phyloP scores from a whole-genome alignment of 176 grass and related monocot genomes.

The Alloteropsis semialata region DNA sequence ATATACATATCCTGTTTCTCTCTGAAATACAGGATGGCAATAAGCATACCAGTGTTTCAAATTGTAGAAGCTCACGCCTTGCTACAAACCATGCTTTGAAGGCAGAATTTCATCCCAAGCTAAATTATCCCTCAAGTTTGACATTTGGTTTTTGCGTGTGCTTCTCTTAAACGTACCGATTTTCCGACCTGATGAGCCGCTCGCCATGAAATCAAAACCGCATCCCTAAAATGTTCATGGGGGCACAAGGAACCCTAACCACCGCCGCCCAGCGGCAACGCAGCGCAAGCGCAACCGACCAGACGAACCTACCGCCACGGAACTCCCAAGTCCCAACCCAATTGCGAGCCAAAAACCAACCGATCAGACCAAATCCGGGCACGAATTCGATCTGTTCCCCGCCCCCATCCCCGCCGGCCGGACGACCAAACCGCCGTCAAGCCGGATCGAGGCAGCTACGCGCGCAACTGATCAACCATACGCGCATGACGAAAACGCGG shows the following conservation, averaged over 20 bases:
- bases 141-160: neutral
- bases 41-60: too few relatives aligned
- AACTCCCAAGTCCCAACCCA: neutral
- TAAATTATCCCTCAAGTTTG: neutral
- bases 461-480: neutral
- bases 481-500: neutral
- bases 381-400: neutral
- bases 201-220: neutral
- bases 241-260: neutral
- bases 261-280: neutral
- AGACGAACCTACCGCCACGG: neutral
- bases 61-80: neutral
- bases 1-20: neutral
- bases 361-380: neutral
- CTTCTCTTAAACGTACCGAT: neutral
- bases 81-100: too few relatives aligned
- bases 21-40: neutral
- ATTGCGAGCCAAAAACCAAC: neutral
- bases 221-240: neutral
- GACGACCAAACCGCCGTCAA: neutral
- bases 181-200: neutral
- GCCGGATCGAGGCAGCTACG: neutral
- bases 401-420: neutral
- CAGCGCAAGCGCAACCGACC: neutral
- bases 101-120: neutral